Evolutionary conservation across 2,329 filamentous ascomycete species (phyloP), one percentile per base, ranked within the genome.

Genomic region (Coleophoma crateriformis): DNA sequence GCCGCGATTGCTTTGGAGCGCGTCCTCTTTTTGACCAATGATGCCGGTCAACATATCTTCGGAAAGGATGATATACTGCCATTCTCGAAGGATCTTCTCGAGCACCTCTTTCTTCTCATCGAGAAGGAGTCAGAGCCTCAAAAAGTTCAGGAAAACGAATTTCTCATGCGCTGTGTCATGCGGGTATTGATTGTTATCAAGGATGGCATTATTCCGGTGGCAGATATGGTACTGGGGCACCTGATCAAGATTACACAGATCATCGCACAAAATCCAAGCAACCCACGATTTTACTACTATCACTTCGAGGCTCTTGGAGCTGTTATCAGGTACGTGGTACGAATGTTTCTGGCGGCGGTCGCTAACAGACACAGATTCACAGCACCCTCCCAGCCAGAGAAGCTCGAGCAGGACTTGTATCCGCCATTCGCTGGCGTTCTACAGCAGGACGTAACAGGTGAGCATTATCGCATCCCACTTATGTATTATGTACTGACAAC

Each of bases 81-180:
- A 0, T 82, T 94, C 54, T 83, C 92, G 20, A 91, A 90, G 67
- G 90, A 95, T 58, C 79, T 99, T 2, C 74, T 97, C 17, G 79
- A 89, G 48, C 92, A 97, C 63, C 76, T 99, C 12, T 97, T 99
- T 76, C 85, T 85, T 56, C 77, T 99, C 47, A 90, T 99, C 57
- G 88, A 95, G 64, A 89, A 87, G 64, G 87, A 96, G 60, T 76
- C 78, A 4, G 85, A 87, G 11, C 87, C 95, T 1, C 83, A 92
- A 56, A 99, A 97, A 75, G 84, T 99, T 54, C 94, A 99, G 65
- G 94, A 99, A 70, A 99, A 99, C 64, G 94, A 99, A 66, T 99
- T 97, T 67, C 69, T 99, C 63, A 97, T 99, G 91, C 88, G 90
- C 61, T 99, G 94, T 62, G 90, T 96, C 50, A 99, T 99, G 94